Conservation (phyloP, 2,329 filamentous ascomycete genomes). For the Aureobasidium sp. region DNA sequence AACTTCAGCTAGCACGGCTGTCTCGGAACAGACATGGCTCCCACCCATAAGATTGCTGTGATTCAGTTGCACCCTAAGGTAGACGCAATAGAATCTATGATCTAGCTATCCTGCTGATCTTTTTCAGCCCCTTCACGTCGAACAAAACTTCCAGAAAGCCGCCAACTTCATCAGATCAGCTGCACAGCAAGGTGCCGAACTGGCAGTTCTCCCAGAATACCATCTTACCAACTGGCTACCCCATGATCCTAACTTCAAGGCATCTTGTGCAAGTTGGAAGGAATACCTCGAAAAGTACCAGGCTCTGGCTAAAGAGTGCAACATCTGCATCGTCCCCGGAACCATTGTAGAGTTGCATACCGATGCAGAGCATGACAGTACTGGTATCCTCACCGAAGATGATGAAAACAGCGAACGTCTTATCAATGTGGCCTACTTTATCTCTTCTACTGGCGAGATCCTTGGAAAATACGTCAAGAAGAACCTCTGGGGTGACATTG, state of each 20-base stretch:
- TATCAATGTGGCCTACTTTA: slow-evolving; percentile 64
- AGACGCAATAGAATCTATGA: slow-evolving; percentile 1
- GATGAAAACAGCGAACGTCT: slow-evolving; percentile 37
- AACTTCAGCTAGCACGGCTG: background rate
- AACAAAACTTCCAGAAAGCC: slow-evolving; percentile 40
- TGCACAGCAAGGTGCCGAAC: slow-evolving; percentile 35
- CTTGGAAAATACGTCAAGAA: slow-evolving; percentile 62
- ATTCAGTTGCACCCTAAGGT: slow-evolving; percentile 44
- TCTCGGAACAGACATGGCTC: slow-evolving; percentile 28
- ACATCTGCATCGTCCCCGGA: slow-evolving; percentile 56
- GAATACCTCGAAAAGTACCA: slow-evolving; percentile 53
- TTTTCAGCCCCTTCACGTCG: slow-evolving; percentile 36
- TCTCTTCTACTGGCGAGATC: slow-evolving; percentile 53
- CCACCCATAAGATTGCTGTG: slow-evolving; percentile 38
- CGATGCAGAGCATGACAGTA: slow-evolving; percentile 14
- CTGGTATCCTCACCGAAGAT: slow-evolving; percentile 16
- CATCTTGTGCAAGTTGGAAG: slow-evolving; percentile 47
- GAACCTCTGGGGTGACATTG: slow-evolving; percentile 39
- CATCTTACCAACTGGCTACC: slow-evolving; percentile 64
- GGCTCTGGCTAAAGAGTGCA: slow-evolving; percentile 54
- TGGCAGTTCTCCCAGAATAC: slow-evolving; percentile 58
- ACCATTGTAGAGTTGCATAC: slow-evolving; percentile 58
- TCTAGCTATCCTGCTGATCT: background rate
- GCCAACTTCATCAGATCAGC: slow-evolving; percentile 36
- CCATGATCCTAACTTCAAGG: slow-evolving; percentile 47